Evolutionary conservation across 805 yeast genomes (phyloP), one percentile per base, ranked within the genome.

Genomic region (Saccharomycopsis fermentans): DNA sequence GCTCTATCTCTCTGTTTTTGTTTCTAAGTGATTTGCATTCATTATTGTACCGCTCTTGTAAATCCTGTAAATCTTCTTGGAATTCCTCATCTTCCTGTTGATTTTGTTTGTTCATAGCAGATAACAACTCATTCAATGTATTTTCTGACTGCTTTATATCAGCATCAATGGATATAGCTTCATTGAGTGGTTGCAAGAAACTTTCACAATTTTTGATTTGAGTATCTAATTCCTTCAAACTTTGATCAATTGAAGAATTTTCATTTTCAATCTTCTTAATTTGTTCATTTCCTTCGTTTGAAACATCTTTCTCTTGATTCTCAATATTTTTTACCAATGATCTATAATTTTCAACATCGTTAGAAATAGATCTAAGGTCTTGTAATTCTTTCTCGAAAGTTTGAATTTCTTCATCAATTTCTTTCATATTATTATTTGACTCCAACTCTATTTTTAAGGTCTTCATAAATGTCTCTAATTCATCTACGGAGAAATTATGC

Each of bases 401-500:
- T 4, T 65, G 62, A n/a, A 69, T 55, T 11, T 66, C 63, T 9
- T 62, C 59, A 12, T 65, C 64, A 21, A 43, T 43, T 1, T 66
- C 65, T 5, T 62, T 1, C 57, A 54, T 21, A 59, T 59, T 40
- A 35, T 12, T 58, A 34, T 64, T 59, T 37, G 55, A 53, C 5
- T 50, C 54, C 29, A 27, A 56, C 19, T 56, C 59, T 4, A 43
- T 4, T 24, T 24, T 54, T 32, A 55, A 52, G 19, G 57, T 48
- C 34, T 53, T 62, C 16, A 62, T 60, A 50, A 69, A 58, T 36
- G 48, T 60, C 3, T 60, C 50, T 19, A 59, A 61, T 17, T 63
- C 63, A 52, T 63, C 36, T 17, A 55, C 73, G 16, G 78, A 79
- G 70, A 90, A 87, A 12, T 77, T 74, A 55, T 96, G 75, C 19